phyloP scores from a whole-genome alignment of 345 rosid genomes.

The Abelmoschus esculentus region DNA sequence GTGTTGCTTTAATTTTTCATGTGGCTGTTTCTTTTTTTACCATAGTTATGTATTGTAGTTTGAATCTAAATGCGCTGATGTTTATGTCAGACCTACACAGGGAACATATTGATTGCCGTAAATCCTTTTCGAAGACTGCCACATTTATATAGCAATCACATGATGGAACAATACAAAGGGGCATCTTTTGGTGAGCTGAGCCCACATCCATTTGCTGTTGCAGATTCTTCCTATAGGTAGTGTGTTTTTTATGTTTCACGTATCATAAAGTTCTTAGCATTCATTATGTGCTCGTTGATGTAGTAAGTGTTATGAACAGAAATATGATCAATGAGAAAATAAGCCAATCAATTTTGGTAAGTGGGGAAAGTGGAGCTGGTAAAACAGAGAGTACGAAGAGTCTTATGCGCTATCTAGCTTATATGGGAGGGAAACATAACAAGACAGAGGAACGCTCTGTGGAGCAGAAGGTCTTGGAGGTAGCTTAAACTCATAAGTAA shows the following conservation, averaged over 20 bases:
- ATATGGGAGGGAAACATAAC: conserved; percentile 84
- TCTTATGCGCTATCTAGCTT: conserved; percentile 92
- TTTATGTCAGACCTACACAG: conserved; percentile 79
- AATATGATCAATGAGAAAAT: conserved; percentile 80
- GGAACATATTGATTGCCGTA: conserved; percentile 93
- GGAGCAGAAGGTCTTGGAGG: conserved; percentile 98
- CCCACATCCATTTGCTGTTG: conserved; percentile 96
- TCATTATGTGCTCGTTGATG: conserved; percentile 9
- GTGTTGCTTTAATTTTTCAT: neutral
- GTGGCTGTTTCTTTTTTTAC: neutral
- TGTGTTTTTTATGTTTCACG: neutral
- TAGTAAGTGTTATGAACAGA: conserved; percentile 34
- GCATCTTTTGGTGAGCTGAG: conserved; percentile 76
- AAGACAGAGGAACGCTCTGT: conserved; percentile 66
- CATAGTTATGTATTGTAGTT: neutral
- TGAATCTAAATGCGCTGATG: conserved; percentile 16
- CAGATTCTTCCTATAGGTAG: conserved; percentile 95
- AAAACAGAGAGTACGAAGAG: conserved; percentile 97
- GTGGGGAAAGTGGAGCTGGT: conserved; percentile 99
- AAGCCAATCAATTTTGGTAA: conserved; percentile 89
- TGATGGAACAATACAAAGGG: conserved; percentile 87
- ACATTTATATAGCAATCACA: conserved; percentile 68
- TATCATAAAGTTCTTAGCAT: conserved; percentile 8
- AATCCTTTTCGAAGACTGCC: conserved; percentile 86
- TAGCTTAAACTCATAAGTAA: conserved; percentile 14